Conservation (phyloP, 805 yeast species). For the Maudiozyma bulderi region DNA sequence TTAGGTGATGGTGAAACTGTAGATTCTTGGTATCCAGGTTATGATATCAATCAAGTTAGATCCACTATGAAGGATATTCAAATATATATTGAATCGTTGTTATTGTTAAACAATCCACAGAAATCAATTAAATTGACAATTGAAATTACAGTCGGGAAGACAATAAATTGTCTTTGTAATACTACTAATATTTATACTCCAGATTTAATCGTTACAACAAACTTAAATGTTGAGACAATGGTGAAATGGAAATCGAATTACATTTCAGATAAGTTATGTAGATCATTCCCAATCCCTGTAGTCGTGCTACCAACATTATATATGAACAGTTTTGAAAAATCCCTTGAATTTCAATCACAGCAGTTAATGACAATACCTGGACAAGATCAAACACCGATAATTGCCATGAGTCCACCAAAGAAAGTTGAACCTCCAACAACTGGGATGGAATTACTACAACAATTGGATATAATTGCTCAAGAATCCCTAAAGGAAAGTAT, state of each 20-base stretch:
- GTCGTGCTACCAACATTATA: slow-evolving; percentile 22
- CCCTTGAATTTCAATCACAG: slow-evolving; percentile 4
- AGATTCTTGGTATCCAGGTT: slow-evolving; percentile 26
- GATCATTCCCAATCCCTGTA: slow-evolving; percentile 23
- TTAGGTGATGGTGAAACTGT: not conserved
- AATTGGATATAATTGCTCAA: not conserved
- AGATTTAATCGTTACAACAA: slow-evolving; percentile 21
- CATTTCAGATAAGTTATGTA: slow-evolving; percentile 20
- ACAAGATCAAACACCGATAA: not conserved
- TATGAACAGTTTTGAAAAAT: slow-evolving; percentile 21
- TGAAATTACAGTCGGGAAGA: slow-evolving; percentile 25
- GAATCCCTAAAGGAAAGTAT: not conserved
- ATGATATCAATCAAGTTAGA: slow-evolving; percentile 17
- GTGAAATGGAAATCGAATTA: slow-evolving; percentile 18
- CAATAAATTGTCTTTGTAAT: slow-evolving; percentile 18
- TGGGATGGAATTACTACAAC: not conserved
- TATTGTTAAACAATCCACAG: slow-evolving; percentile 5
- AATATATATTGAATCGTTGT: slow-evolving; percentile 14
- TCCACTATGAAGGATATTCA: slow-evolving; percentile 15
- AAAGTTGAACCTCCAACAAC: not conserved
- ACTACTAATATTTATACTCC: slow-evolving; percentile 28
- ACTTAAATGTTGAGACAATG: slow-evolving; percentile 11
- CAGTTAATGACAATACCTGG: not conserved
- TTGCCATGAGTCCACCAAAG: not conserved
- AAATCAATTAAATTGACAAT: slow-evolving; percentile 26